A percentile compares a stretch with the other conserved stretches of the same genome.
Evolutionary conservation across 352 stramenopile species (phyloP).

Genomic region (Phytophthora hybrid): DNA sequence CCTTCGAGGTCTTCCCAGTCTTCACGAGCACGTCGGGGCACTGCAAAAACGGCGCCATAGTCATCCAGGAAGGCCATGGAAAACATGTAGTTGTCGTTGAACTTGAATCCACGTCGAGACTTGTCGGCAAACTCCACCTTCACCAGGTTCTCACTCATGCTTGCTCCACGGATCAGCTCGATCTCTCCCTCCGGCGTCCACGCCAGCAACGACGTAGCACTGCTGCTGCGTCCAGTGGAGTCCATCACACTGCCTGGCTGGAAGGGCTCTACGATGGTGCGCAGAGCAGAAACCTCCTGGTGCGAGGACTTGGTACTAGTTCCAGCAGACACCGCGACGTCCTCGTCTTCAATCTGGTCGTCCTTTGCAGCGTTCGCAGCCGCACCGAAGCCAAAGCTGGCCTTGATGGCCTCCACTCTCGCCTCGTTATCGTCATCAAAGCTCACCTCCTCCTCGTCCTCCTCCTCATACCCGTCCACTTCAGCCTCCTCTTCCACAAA

Average conservation of each 20-base stretch:
- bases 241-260: conserved; percentile 66
- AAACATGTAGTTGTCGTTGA: conserved; percentile 87
- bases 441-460: conserved; percentile 47
- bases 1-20: conserved; percentile 67
- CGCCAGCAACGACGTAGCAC: conserved; percentile 58
- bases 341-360: conserved; percentile 34
- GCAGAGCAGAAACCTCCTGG: conserved; percentile 21
- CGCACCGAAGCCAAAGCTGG: conserved; percentile 80
- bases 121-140: conserved; percentile 88
- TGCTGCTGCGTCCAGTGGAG: conserved; percentile 36
- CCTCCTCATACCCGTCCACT: conserved; percentile 44
- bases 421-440: conserved; percentile 74
- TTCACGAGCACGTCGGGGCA: conserved; percentile 64
- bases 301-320: conserved; percentile 12
- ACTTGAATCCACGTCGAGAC: conserved; percentile 84
- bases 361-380: conserved; percentile 37
- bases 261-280: conserved; percentile 68
- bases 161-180: conserved; percentile 75
- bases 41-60: conserved; percentile 78
- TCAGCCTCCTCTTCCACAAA: conserved; percentile 65
- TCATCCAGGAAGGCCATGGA: conserved; percentile 78
- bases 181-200: conserved; percentile 87
- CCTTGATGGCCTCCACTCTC: conserved; percentile 84
- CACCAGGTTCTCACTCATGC: conserved; percentile 75
- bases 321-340: conserved; percentile 10